A percentile compares a stretch with the other conserved stretches of the same genome.
phyloP scores from a whole-genome alignment of 2,329 filamentous ascomycete species.

The Scedosporium dehoogii region DNA sequence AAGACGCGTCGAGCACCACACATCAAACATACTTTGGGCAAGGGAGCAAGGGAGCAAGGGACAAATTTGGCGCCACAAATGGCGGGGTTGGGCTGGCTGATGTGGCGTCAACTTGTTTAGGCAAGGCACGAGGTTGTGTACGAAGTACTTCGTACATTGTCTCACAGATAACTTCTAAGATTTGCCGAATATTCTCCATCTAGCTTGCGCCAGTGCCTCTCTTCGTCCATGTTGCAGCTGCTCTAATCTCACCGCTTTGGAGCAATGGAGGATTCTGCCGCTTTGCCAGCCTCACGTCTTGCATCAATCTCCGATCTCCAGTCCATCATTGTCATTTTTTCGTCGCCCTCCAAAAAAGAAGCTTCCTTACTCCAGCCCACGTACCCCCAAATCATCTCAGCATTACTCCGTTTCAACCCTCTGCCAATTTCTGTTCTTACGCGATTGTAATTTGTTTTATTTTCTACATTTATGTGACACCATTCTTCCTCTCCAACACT shows the following conservation, averaged over 20 bases:
- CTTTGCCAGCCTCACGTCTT: not conserved
- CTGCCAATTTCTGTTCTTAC: not conserved
- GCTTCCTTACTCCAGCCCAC: too few species aligned
- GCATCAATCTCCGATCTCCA: not conserved
- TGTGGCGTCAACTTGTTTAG: too few species aligned
- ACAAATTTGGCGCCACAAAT: not conserved
- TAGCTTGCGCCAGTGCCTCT: not conserved
- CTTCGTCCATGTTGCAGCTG: not conserved
- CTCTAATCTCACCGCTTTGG: not conserved
- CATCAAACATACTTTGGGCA: not conserved
- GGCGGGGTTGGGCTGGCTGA: not conserved
- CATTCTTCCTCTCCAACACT: not conserved
- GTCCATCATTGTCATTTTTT: too few species aligned
- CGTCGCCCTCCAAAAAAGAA: too few species aligned
- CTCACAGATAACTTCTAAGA: too few species aligned
- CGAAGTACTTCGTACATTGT: too few species aligned
- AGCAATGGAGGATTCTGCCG: not conserved
- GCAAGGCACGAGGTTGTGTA: too few species aligned
- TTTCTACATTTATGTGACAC: not conserved
- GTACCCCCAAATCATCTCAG: not conserved
- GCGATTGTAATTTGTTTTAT: not conserved
- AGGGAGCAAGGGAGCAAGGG: not conserved
- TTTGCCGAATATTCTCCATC: not conserved
- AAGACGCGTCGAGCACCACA: constrained; percentile 2
- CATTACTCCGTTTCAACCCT: not conserved